phyloP scores from a whole-genome alignment of 2,329 filamentous ascomycete genomes.

The Paecilomyces formosus region DNA sequence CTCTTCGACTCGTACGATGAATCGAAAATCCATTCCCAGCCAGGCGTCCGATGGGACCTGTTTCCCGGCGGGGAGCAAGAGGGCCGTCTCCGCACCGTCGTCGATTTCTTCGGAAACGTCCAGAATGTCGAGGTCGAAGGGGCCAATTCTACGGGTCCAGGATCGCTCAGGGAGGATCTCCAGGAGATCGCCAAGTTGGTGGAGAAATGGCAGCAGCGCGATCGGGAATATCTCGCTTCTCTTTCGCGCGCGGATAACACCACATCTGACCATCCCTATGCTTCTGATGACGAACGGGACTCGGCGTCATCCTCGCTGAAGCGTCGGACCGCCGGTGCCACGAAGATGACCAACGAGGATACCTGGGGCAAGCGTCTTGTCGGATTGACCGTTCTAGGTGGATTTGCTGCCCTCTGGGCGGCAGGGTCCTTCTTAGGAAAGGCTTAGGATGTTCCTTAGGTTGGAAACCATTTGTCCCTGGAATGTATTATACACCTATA shows the following conservation, averaged over 20 bases:
- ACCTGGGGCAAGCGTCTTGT: constrained; percentile 52
- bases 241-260: constrained; percentile 13
- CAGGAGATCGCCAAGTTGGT: constrained; percentile 59
- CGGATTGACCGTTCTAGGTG: constrained; percentile 26
- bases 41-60: constrained; percentile 90
- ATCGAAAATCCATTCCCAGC: constrained; percentile 86
- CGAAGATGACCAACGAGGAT: constrained; percentile 58
- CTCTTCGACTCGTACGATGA: constrained; percentile 95
- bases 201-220: constrained; percentile 42
- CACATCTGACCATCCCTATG: constrained; percentile 3
- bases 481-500: neutral
- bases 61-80: constrained; percentile 75
- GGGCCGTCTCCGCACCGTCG: constrained; percentile 72
- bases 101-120: constrained; percentile 97
- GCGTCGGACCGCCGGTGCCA: constrained; percentile 39
- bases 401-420: constrained; percentile 29
- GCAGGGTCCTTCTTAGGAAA: constrained; percentile 26
- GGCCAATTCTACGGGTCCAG: constrained; percentile 46
- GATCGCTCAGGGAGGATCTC: constrained; percentile 59
- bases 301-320: constrained; percentile 5
- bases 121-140: constrained; percentile 89
- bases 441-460: constrained; percentile 1
- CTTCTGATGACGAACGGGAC: neutral
- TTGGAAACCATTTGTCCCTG: neutral
- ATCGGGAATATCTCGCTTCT: constrained; percentile 23